A percentile compares a stretch with the other conserved stretches of the same genome.
These are phyloP conservation scores for Rhodosporidiobolus odoratus DNA, from an alignment of 768 basidiomycete species.

Conservation along the genomic window DNA sequence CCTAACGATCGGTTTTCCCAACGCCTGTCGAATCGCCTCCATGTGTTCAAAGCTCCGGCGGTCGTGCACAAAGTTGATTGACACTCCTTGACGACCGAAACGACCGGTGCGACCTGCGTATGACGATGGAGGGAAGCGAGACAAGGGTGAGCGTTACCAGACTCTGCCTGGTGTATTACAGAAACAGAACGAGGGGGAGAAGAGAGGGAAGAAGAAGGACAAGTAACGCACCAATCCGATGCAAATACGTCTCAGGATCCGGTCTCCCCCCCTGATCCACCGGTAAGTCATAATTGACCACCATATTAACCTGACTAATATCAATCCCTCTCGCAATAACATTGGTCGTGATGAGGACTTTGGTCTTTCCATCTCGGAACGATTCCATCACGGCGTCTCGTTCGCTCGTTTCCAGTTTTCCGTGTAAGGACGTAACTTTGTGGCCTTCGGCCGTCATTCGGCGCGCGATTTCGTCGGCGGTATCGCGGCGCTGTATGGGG, in stretches of 20 bases:
- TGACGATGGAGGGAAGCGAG: background rate
- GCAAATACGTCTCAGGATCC: slow-evolving; percentile 95
- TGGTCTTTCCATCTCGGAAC: slow-evolving; percentile 92
- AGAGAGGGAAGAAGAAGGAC: background rate
- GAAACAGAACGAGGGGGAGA: slow-evolving; percentile 17
- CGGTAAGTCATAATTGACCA: slow-evolving; percentile 75
- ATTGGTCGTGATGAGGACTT: slow-evolving; percentile 97
- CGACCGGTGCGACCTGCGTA: slow-evolving; percentile 84
- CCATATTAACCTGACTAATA: slow-evolving; percentile 98
- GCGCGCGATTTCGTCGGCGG: slow-evolving; percentile 83
- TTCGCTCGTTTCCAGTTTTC: slow-evolving; percentile 81
- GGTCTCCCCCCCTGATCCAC: slow-evolving; percentile 56
- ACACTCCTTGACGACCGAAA: slow-evolving; percentile 93
- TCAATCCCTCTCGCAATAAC: slow-evolving; percentile 98
- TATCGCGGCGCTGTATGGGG: slow-evolving; percentile 66
- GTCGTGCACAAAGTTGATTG: slow-evolving; percentile 96
- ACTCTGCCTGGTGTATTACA: too few relatives aligned
- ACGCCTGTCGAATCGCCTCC: slow-evolving; percentile 66
- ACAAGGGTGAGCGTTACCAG: background rate
- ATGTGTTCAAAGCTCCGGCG: slow-evolving; percentile 79
- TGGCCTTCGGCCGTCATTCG: slow-evolving; percentile 91
- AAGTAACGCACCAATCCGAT: slow-evolving; percentile 74
- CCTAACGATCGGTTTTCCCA: slow-evolving; percentile 72
- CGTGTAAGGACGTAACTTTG: slow-evolving; percentile 91
- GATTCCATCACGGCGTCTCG: slow-evolving; percentile 89